Evolutionary conservation across 2,329 filamentous ascomycete species (phyloP).

Genomic region (Colletotrichum sublineola): DNA sequence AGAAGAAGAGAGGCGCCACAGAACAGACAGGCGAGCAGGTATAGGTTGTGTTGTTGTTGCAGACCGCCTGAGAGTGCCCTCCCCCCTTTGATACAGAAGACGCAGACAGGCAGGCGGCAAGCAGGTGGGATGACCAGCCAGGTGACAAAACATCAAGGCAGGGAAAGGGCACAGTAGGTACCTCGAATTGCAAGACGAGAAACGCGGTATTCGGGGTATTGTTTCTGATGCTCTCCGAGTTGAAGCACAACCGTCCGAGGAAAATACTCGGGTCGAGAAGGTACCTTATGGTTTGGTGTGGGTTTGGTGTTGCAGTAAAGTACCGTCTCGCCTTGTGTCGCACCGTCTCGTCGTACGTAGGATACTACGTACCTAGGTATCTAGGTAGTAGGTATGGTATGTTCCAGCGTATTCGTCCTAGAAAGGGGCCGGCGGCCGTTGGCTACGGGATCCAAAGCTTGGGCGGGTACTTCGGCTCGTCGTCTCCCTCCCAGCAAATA

Average conservation of each 20-base stretch:
- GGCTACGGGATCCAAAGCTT: conserved; percentile 12
- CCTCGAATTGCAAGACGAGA: neutral
- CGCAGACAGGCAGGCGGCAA: neutral
- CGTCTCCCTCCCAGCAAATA: neutral
- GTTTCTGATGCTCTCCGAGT: conserved; percentile 17
- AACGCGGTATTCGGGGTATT: neutral
- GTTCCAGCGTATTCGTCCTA: conserved; percentile 37
- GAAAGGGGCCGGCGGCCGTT: conserved; percentile 34
- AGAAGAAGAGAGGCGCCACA: neutral
- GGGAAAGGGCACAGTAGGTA: neutral
- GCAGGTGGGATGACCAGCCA: neutral
- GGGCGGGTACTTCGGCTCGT: conserved; percentile 39
- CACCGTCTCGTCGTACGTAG: conserved; percentile 11
- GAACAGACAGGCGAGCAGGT: conserved; percentile 8
- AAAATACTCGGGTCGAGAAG: conserved; percentile 6
- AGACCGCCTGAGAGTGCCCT: conserved; percentile 1
- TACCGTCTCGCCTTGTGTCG: conserved; percentile 20
- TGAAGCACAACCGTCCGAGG: conserved; percentile 13
- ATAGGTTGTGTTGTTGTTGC: neutral
- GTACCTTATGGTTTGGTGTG: conserved; percentile 17
- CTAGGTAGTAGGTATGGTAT: neutral
- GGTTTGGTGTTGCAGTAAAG: neutral
- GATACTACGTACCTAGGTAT: neutral
- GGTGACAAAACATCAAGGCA: neutral
- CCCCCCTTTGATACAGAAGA: neutral